Base-by-base conservation (phyloP, 192 early-diverging fungal species). In the Umbelopsis ramanniana region DNA sequence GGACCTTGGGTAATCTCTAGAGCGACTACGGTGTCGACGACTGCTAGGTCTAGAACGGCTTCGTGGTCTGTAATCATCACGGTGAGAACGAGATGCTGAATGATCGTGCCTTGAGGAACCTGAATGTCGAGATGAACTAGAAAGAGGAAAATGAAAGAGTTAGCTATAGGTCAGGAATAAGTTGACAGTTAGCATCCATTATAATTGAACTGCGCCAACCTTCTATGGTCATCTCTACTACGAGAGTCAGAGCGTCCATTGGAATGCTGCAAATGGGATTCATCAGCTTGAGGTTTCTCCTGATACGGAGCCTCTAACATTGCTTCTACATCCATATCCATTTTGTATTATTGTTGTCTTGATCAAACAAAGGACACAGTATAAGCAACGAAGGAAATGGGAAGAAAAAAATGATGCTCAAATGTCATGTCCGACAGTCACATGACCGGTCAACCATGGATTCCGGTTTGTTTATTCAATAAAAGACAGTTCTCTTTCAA, bases 301-400 rank as follows among this genome's bases (percentile, higher is more conserved):
- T 84, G 81, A 71, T 84, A 89, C 21, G 88, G 88, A 29, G 88
- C 86, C 47, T 88, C 88, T 53, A 89, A 74, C 83, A 89, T 81
- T 46, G 87, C 84, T 74, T 88, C 87, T 33, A 89, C 85, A 52
- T 86, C 85, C 46, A 84, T 48, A 63, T 85, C 83, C 76, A 78
- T 78, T 57, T 70, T 23, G 14, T 29, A 19, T 6, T 14, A 17
- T 38, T 37, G 5, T 14, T 40, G 47, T 40, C 12, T 22, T 37
- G 14, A 45, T 43, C 33, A 46, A 21, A 15, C 26, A 72, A 50
- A 66, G 21, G 4, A 33, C 45, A 33, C 14, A 7, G 12, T 14
- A 37, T 29, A 48, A 46, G 48, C 66, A 66, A 19, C 24, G 40
- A 40, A 33, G 6, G 45, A n/a, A 47, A 21, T 54, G 14, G 7